Evolutionary conservation across 169 alveolate genomes (phyloP).

Genomic region (Plasmodium gaboni): DNA sequence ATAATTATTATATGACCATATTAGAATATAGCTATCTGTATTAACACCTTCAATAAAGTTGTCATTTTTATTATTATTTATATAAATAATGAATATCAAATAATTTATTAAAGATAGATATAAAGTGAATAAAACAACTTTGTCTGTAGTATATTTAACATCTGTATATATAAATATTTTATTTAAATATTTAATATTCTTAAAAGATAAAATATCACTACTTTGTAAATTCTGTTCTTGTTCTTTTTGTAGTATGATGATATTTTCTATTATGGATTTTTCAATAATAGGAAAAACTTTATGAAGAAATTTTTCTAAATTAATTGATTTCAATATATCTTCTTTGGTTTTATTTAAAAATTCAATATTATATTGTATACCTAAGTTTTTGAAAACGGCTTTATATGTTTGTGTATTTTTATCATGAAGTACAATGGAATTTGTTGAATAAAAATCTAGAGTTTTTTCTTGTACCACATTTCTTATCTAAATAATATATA

Average conservation of each 20-base stretch:
- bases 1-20: conserved; percentile 66
- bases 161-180: conserved; percentile 75
- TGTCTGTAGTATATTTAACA: conserved; percentile 70
- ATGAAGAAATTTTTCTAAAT: conserved; percentile 58
- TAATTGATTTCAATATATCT: conserved; percentile 57
- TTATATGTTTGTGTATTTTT: conserved; percentile 54
- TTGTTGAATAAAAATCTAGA: conserved; percentile 59
- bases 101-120: conserved; percentile 46
- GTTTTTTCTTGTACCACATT: conserved; percentile 20
- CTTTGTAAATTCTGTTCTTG: conserved; percentile 20
- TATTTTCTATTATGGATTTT: conserved; percentile 63
- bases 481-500: conserved; percentile 17
- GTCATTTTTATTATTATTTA: conserved; percentile 59
- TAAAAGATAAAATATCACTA: conserved; percentile 34
- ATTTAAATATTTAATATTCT: conserved; percentile 49
- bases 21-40: conserved; percentile 70
- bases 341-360: conserved; percentile 65
- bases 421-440: conserved; percentile 48
- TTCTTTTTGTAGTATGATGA: conserved; percentile 18
- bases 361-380: conserved; percentile 64
- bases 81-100: conserved; percentile 42
- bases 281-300: conserved; percentile 45
- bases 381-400: conserved; percentile 40
- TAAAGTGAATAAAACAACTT: conserved; percentile 50
- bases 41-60: conserved; percentile 70